Percentiles rank a stretch among this genome's conserved stretches.
Conservation (phyloP, 1,139 yeast genomes). For the Pneumocystis carinii region DNA sequence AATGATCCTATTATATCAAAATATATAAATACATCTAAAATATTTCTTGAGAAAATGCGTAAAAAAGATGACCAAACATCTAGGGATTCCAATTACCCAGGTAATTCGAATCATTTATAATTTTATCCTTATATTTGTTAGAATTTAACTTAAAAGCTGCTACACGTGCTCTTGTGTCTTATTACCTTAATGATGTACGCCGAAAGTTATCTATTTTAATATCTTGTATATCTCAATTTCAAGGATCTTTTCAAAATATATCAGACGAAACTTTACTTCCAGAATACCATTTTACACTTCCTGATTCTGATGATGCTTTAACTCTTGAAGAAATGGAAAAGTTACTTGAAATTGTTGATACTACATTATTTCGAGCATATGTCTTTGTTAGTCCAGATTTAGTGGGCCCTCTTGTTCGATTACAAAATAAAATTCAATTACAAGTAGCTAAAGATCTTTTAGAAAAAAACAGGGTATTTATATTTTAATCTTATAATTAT, state of each 20-base stretch:
- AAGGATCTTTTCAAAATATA: slow-evolving; percentile 18
- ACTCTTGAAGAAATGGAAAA: slow-evolving; percentile 19
- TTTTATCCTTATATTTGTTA: neutral
- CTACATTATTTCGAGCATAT: slow-evolving; percentile 65
- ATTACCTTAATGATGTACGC: slow-evolving; percentile 40
- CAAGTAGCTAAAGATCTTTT: slow-evolving; percentile 45
- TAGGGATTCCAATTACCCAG: slow-evolving; percentile 1
- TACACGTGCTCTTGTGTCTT: slow-evolving; percentile 34
- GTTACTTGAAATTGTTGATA: slow-evolving; percentile 49
- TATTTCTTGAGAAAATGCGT: slow-evolving; percentile 3
- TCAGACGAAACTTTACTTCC: slow-evolving; percentile 18
- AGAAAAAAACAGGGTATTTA: slow-evolving; percentile 24
- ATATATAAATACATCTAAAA: slow-evolving; percentile 14
- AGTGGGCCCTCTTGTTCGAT: slow-evolving; percentile 67
- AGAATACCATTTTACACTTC: slow-evolving; percentile 18
- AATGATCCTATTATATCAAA: slow-evolving; percentile 17
- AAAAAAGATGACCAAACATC: neutral
- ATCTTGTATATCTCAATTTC: slow-evolving; percentile 5
- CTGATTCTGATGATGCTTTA: slow-evolving; percentile 20
- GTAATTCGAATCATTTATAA: slow-evolving; percentile 1
- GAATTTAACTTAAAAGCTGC: slow-evolving; percentile 23
- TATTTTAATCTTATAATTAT: neutral
- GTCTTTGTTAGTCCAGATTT: slow-evolving; percentile 50
- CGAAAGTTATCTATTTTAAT: slow-evolving; percentile 26
- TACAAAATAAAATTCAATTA: slow-evolving; percentile 60